These are phyloP conservation scores for Mycena belliarum DNA, from an alignment of 768 basidiomycete species.

Conservation along the genomic window DNA sequence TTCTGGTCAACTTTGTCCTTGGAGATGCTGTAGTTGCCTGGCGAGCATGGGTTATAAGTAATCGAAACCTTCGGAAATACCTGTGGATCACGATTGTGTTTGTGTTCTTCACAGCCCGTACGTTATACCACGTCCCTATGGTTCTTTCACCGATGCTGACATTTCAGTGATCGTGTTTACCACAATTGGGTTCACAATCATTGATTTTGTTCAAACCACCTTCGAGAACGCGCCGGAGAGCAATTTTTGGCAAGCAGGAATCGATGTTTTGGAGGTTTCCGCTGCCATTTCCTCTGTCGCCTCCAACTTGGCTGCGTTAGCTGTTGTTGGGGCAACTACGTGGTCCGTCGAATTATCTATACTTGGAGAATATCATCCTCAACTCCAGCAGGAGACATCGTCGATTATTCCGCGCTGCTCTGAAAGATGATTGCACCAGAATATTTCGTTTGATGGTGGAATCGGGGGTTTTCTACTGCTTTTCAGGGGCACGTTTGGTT, in stretches of 20 bases:
- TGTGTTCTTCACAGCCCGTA: not conserved
- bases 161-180: not conserved
- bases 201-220: not conserved
- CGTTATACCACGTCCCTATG: not conserved
- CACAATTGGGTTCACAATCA: not conserved
- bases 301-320: not conserved
- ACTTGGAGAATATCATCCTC: not conserved
- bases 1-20: conserved; percentile 10
- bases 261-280: not conserved
- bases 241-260: not conserved
- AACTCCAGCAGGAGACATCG: conserved; percentile 2
- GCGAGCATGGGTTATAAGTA: conserved; percentile 15
- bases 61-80: conserved; percentile 13
- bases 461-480: not conserved
- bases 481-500: not conserved
- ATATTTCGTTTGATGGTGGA: not conserved
- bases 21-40: conserved; percentile 15
- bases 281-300: not conserved
- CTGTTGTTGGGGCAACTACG: conserved; percentile 10
- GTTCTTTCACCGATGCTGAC: too few relatives aligned
- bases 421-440: not conserved
- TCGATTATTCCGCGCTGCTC: not conserved
- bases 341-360: conserved; percentile 2
- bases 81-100: conserved; percentile 17
- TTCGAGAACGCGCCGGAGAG: not conserved